Evolutionary conservation across 345 rosid species (phyloP), one percentile per base, ranked within the genome.

Genomic region (Cardamine resedifolia): DNA sequence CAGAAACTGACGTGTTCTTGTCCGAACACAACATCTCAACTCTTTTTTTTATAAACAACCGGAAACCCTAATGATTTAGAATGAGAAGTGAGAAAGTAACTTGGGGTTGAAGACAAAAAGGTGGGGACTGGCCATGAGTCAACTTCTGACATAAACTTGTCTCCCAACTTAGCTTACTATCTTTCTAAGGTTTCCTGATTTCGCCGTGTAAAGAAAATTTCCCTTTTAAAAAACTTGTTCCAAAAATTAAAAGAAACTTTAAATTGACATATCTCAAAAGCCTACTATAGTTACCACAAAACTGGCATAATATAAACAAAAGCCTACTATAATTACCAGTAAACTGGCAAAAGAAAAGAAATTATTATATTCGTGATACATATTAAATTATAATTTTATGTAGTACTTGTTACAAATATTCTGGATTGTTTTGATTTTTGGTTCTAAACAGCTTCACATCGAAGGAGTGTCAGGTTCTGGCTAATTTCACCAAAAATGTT

Each of bases 21-120:
- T 77, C 47, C 45, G 85, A 85, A 68, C 53, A 74, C 52, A 77
- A 85, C 95, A 72, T 79, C 81, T 68, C 84, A 84, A 81, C 86
- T 34, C 57, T 76, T 75, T 70, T 41, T 34, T 30, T 41, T 18
- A n/a, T 6, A 21, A 74, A 74, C 36, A 49, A 50, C 43, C 16
- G 19, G 62, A 66, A 67, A 18, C 74, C 64, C 69, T 51, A 51
- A 75, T 67, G 78, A 52, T 74, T 52, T 27, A 68, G 30, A 31
- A 66, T 52, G 49, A 68, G 67, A 64, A 64, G 18, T 64, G 64
- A 24, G 45, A 58, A 48, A 28, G n/a, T 75, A 68, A 43, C 74
- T 75, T 75, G 79, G 15, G 64, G 58, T 59, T 51, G 51, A 60
- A 78, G 71, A 39, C 28, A 51, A 48, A 57, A 34, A 47, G 39